phyloP scores from a whole-genome alignment of 225 moss, liverwort and hornwort species.

The Marchantia polymorpha region DNA sequence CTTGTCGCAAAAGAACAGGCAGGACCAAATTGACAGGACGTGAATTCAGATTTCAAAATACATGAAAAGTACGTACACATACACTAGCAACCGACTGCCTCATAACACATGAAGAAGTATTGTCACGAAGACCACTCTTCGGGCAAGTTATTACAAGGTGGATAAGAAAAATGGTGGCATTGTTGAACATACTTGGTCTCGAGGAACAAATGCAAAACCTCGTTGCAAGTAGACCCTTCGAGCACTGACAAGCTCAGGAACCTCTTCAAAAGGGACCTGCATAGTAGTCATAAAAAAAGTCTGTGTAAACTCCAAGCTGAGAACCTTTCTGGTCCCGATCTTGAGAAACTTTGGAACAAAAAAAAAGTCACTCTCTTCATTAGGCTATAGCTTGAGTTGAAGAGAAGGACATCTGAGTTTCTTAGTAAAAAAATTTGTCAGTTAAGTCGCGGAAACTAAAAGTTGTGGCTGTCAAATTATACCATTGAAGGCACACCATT shows the following conservation, averaged over 20 bases:
- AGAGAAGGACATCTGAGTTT: not conserved
- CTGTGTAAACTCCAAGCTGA: not conserved
- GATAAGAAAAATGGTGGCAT: not conserved
- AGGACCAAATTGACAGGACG: not conserved
- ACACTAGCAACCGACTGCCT: too few species aligned
- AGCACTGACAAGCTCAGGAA: conserved; percentile 75
- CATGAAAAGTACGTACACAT: too few species aligned
- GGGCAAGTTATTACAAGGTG: not conserved
- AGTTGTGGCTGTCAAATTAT: too few species aligned
- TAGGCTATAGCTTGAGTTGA: not conserved
- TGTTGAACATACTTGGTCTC: conserved; percentile 45
- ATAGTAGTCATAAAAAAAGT: not conserved
- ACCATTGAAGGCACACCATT: not conserved
- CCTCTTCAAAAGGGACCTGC: conserved; percentile 93
- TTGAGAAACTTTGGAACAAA: not conserved
- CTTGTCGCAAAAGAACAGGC: not conserved
- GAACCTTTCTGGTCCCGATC: not conserved
- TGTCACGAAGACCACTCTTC: not conserved
- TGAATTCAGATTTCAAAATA: too few species aligned
- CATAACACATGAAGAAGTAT: not conserved
- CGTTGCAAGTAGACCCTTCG: conserved; percentile 73
- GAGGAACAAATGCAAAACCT: conserved; percentile 77
- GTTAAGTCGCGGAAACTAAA: not conserved
- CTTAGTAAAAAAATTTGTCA: not conserved
- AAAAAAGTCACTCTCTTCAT: not conserved